Base-by-base conservation (phyloP, 2,329 filamentous ascomycete genomes). In the Parastagonospora nodorum region DNA sequence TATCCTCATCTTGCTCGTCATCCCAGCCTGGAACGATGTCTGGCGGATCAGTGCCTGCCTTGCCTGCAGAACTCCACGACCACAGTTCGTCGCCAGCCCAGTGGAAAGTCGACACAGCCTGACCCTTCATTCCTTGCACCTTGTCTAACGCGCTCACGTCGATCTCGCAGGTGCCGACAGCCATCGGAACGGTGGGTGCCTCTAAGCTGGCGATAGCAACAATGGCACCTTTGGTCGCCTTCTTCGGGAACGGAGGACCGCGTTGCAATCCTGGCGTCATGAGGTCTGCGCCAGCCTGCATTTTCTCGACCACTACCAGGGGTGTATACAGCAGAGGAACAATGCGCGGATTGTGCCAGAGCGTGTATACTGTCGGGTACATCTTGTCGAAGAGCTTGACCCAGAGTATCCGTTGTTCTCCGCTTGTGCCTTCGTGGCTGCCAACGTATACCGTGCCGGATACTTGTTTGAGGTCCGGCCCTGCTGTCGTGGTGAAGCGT, bases 11-110 rank as follows among this genome's bases (percentile, higher is more conserved):
- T 2, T 67, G 64, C 28, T 73, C 72, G 14, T 72, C 67, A 15
- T 69, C 66, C 76, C 78, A 88, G 0, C 80, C 83, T 14, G 80
- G 74, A 12, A 87, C 64, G 10, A 77, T 72, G 27, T 80, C 78
- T 1, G 85, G 85, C 10, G 81, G 74, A 12, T 78, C 71, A 33
- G 74, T 73, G 8, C 84, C 85, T 14, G 80, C 77, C 51, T 77
- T 80, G 5, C 79, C 82, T 27, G 74, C 76, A 29, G 79, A 75
- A 61, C 80, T 85, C 82, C 84, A 87, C 4, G 77, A 76, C 84
- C 85, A 88, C n/a, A 88, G 65, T 72, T 89, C 86, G 72, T 89
- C 86, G 1, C 86, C 85, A 53, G 80, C 78, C 86, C 86, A 88
- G 63, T 88, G 86, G 42, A 88, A 73, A 4, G 82, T 85, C 56